Evolutionary conservation across 1,284 basidiomycete species (phyloP).

Genomic region (Ceratobasidium sp.): DNA sequence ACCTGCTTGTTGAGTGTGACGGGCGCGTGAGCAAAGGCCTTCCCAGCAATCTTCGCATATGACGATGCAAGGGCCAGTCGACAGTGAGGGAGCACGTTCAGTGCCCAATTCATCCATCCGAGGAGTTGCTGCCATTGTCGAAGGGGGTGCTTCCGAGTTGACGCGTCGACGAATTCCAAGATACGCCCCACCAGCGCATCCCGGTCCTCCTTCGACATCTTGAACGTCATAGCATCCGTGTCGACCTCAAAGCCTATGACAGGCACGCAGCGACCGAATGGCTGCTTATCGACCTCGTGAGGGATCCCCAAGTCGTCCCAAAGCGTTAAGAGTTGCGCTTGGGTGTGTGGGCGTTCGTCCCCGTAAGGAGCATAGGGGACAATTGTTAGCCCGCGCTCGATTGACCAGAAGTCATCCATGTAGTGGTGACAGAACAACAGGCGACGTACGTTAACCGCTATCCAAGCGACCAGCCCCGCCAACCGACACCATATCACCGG

Average conservation of each 20-base stretch:
- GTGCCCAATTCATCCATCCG: constrained; percentile 54
- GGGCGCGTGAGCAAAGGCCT: constrained; percentile 41
- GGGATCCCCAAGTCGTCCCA: constrained; percentile 43
- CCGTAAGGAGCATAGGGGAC: constrained; percentile 41
- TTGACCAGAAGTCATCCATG: constrained; percentile 40
- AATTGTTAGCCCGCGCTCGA: constrained; percentile 24
- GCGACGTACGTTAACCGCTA: constrained; percentile 36
- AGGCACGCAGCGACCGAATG: constrained; percentile 16
- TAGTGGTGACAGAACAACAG: constrained; percentile 42
- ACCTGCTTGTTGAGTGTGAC: constrained; percentile 50
- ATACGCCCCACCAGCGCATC: not conserved
- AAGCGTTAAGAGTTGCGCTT: constrained; percentile 42
- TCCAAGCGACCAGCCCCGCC: constrained; percentile 44
- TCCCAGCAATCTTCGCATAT: constrained; percentile 57
- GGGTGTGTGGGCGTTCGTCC: constrained; percentile 26
- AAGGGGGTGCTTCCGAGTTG: constrained; percentile 15
- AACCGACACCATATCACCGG: constrained; percentile 46
- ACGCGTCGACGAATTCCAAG: constrained; percentile 13
- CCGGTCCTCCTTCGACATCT: constrained; percentile 28
- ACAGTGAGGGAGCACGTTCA: constrained; percentile 60
- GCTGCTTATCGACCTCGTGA: constrained; percentile 44
- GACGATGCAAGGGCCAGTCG: constrained; percentile 55
- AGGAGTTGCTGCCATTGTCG: constrained; percentile 38
- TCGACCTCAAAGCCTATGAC: constrained; percentile 46
- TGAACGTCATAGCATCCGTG: constrained; percentile 39